These are phyloP conservation scores for Forsythia viridissima DNA, from an alignment of 257 asterid genomes.

Conservation along the genomic window DNA sequence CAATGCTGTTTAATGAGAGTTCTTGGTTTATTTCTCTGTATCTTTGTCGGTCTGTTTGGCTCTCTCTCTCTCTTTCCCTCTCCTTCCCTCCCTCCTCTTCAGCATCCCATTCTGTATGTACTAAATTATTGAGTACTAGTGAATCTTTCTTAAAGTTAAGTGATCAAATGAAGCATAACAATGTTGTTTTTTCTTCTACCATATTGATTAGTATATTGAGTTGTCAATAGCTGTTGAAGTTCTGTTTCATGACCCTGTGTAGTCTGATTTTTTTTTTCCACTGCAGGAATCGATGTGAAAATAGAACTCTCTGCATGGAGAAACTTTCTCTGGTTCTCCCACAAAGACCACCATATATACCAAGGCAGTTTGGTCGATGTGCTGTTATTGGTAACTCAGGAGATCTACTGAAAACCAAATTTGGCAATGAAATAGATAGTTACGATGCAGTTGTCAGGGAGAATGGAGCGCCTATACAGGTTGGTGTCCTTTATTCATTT, in stretches of 20 bases:
- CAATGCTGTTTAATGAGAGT: too few species aligned
- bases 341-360: constrained; percentile 72
- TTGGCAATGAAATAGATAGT: constrained; percentile 85
- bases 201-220: not conserved
- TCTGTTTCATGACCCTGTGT: not conserved
- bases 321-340: constrained; percentile 93
- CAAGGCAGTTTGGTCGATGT: constrained; percentile 79
- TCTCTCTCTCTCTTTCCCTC: not conserved
- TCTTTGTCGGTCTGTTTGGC: too few species aligned
- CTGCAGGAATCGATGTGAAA: constrained; percentile 75
- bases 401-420: constrained; percentile 84
- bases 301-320: constrained; percentile 84
- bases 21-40: too few species aligned
- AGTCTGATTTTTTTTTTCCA: constrained; percentile 15
- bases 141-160: not conserved
- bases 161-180: not conserved
- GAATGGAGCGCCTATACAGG: constrained; percentile 98
- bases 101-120: not conserved
- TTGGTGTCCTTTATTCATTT: constrained; percentile 25
- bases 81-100: not conserved
- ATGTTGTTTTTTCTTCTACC: not conserved
- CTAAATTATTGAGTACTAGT: not conserved
- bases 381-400: constrained; percentile 99
- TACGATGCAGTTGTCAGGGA: constrained; percentile 87
- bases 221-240: constrained; percentile 5